phyloP scores from a whole-genome alignment of 257 asterid species.

The Solanum ahanhuiri region DNA sequence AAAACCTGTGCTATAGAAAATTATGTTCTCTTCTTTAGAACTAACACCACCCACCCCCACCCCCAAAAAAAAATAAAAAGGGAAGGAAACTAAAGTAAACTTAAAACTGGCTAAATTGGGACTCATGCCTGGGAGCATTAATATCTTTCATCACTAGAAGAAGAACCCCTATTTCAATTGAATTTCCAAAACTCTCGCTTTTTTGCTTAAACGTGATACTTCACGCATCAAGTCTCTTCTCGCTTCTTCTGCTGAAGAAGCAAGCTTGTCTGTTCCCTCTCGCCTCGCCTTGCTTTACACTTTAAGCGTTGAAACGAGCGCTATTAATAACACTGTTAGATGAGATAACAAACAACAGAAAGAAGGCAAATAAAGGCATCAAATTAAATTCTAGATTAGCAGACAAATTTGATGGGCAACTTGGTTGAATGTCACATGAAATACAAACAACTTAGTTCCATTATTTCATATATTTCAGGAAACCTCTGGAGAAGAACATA shows the following conservation, averaged over 20 bases:
- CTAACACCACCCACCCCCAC: background rate
- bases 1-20: background rate
- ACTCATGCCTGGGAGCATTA: background rate
- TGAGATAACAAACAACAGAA: background rate
- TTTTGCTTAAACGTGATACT: background rate
- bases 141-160: background rate
- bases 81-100: background rate
- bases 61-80: too few relatives aligned
- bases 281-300: background rate
- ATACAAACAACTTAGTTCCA: background rate
- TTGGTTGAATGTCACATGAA: background rate
- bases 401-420: background rate
- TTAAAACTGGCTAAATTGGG: background rate
- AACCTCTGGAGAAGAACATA: background rate
- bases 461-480: background rate
- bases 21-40: background rate
- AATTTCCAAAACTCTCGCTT: background rate
- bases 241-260: background rate
- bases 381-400: background rate
- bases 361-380: background rate
- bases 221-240: background rate
- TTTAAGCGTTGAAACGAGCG: background rate
- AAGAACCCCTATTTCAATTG: background rate
- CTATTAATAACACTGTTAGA: background rate
- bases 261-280: background rate